Base-by-base conservation (phyloP, 2,329 filamentous ascomycete genomes). In the Cercospora zeae-maydis region DNA sequence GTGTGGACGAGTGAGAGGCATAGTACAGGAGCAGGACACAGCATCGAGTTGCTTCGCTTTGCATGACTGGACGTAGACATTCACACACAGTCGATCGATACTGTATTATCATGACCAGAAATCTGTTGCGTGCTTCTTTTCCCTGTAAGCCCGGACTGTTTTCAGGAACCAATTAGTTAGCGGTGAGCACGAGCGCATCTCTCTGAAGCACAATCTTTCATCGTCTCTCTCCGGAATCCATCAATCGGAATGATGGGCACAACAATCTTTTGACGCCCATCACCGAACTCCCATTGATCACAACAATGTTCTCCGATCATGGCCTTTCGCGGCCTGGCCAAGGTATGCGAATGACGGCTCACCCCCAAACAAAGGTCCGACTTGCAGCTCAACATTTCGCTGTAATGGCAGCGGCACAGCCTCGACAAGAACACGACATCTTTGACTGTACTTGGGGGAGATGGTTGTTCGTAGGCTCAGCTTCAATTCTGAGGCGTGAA, bases 371-470 rank as follows among this genome's bases (percentile, higher is more conserved):
- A n/a, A n/a, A n/a, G n/a, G 9, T n/a, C 33, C 33, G 13, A 9
- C n/a, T 4, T 1, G n/a, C 1, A 10, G 19, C 19, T 19, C 37
- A 10, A 21, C 37, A 1, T 42, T 42, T 42, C 37, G 1, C 37
- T 2, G 16, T 19, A 3, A 1, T 21, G 16, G 16, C 37, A 4
- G 37, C 37, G 37, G 37, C 37, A 42, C 37, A 42, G 37, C 1
- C 3, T 21, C 16, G 11, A 21, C n/a, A 42, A 8, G 37, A 42
- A 24, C 10, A 39, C 33, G 51, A 60, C 7, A 33, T 49, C 21
- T 69, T 65, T 13, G 11, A 66, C 27, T 69, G 68, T 30, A 68
- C 66, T 3, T 67, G 61, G 9, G 68, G 67, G 1, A 58, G 64
- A 65, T 70, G 67, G 67, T 59, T 70, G 66, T 69, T 8, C 5